Base-by-base conservation (phyloP, 1,139 yeast genomes). In the Spathaspora jeffriesii region DNA sequence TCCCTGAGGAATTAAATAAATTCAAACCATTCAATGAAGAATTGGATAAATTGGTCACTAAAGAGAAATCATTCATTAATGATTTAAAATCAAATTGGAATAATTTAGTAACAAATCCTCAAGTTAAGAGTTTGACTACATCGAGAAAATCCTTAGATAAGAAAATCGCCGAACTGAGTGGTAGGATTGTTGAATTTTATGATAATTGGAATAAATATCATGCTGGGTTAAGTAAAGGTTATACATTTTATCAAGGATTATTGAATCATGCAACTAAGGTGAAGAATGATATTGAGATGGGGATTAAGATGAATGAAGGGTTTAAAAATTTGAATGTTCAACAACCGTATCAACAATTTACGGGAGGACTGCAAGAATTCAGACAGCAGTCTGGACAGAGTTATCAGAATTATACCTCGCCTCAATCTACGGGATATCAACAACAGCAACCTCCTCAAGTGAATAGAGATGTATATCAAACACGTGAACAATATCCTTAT, bases 1-100 rank as follows among this genome's bases (percentile, higher is more conserved):
- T 92, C 62, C 80, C 84, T 14, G 78, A 81, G 47, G 97, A 91
- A 62, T 69, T 93, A 53, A 81, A 78, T 45, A 93, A 93, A 64
- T 93, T 90, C 62, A 79, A 80, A 36, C 88, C 88, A 0, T 84
- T 82, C 55, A 82, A 82, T 47, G 71, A 77, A 4, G 80, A 96
- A 47, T 71, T 93, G 38, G 89, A 85, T 42, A 80, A 83, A 4
- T 80, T 93, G 14, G 76, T 85, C 17, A 77, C 73, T 43, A 83
- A 82, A 45, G 96, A 91, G 61, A 75, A 77, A 41, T 66, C 70
- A 4, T 66, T 84, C 31, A 74, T 90, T 27, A 69, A 70, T 44
- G 81, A 79, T 18, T 70, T 91, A 42, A 84, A 85, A 47, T 62
- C 64, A 8, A 71, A 73, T 27, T 84, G 96, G 84, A 78, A 75